Evolutionary conservation across 768 basidiomycete species (phyloP).

Genomic region (Cystobasidium tubakii): DNA sequence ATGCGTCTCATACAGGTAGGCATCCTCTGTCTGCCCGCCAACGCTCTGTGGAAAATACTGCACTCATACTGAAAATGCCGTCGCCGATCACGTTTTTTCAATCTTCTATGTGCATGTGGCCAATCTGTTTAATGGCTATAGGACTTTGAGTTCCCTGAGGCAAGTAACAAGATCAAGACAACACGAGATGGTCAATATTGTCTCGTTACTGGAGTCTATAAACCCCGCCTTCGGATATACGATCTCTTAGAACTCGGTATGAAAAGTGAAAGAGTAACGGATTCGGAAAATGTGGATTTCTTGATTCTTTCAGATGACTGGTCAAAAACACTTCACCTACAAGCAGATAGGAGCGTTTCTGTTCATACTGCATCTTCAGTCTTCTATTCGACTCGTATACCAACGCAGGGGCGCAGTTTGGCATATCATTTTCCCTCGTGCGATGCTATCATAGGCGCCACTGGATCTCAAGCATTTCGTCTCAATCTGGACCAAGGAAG

Average conservation of each 20-base stretch:
- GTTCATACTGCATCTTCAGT: slow-evolving; percentile 90
- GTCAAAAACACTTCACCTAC: slow-evolving; percentile 96
- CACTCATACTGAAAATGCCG: background rate
- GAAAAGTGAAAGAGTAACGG: slow-evolving; percentile 93
- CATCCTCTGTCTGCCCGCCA: background rate
- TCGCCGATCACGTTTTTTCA: background rate
- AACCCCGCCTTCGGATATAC: slow-evolving; percentile 94
- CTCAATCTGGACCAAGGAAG: slow-evolving; percentile 93
- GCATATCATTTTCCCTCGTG: slow-evolving; percentile 92
- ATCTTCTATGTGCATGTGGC: background rate
- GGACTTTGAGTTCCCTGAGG: slow-evolving; percentile 95
- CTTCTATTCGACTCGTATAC: slow-evolving; percentile 88
- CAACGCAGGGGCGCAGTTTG: slow-evolving; percentile 82
- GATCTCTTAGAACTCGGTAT: slow-evolving; percentile 84
- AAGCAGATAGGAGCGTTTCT: slow-evolving; percentile 88
- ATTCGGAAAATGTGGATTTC: slow-evolving; percentile 97
- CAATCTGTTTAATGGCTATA: slow-evolving; percentile 66
- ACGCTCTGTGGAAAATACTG: background rate
- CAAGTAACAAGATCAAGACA: slow-evolving; percentile 81
- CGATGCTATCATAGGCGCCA: slow-evolving; percentile 75
- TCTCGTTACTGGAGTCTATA: slow-evolving; percentile 92
- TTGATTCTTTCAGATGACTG: slow-evolving; percentile 92
- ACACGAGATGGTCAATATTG: slow-evolving; percentile 88
- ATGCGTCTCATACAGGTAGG: slow-evolving; percentile 46
- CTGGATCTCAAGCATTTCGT: slow-evolving; percentile 81